Conservation (phyloP, 2,329 filamentous ascomycete species). For the Cytospora mali region DNA sequence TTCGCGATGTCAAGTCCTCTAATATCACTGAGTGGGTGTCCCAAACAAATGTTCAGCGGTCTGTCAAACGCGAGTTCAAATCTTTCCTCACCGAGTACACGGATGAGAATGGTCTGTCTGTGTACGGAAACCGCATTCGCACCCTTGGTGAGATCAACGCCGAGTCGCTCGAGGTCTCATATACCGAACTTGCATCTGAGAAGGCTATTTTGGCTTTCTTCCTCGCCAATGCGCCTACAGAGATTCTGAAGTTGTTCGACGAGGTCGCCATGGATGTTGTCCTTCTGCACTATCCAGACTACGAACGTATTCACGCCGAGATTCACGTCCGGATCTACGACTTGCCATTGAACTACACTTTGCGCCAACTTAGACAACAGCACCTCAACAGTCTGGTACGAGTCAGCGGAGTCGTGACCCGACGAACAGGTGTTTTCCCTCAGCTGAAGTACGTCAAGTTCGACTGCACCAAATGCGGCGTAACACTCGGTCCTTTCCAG, state of each 20-base stretch:
- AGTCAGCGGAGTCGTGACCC: constrained; percentile 92
- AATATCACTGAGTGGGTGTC: constrained; percentile 96
- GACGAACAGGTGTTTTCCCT: constrained; percentile 92
- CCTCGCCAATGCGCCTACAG: constrained; percentile 90
- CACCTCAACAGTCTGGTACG: constrained; percentile 95
- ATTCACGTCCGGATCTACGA: constrained; percentile 98
- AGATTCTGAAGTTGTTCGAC: constrained; percentile 94
- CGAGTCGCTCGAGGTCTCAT: constrained; percentile 94
- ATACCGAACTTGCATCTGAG: constrained; percentile 84
- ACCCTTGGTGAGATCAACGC: constrained; percentile 97
- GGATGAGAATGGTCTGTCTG: constrained; percentile 83
- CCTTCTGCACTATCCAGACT: constrained; percentile 93
- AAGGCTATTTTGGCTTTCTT: constrained; percentile 97
- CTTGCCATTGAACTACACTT: constrained; percentile 89
- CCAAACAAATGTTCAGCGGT: constrained; percentile 84
- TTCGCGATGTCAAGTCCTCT: constrained; percentile 90
- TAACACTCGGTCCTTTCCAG: constrained; percentile 92
- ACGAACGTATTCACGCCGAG: constrained; percentile 95
- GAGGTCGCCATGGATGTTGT: constrained; percentile 96
- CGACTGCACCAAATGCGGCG: constrained; percentile 89
- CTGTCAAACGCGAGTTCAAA: constrained; percentile 96
- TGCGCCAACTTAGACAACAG: constrained; percentile 90
- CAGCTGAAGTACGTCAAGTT: constrained; percentile 99
- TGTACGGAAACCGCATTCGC: constrained; percentile 92
- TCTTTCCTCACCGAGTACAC: constrained; percentile 95